Conservation (phyloP, 2,329 filamentous ascomycete genomes). For the Curvularia lunata region DNA sequence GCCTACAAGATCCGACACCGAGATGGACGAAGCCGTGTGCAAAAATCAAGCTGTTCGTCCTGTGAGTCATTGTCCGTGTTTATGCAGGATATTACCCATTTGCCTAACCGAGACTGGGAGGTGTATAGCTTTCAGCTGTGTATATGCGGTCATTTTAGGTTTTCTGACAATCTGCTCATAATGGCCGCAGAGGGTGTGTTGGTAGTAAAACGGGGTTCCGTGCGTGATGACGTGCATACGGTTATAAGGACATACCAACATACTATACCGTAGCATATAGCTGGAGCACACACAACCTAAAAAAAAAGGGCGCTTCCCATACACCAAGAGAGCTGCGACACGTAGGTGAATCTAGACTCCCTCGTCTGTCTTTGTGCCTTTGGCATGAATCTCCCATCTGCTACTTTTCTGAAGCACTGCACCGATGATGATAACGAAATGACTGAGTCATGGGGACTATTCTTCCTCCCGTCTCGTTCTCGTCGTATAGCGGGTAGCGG, state of each 20-base stretch:
- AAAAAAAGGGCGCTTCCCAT: not conserved
- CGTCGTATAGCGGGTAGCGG: constrained; percentile 2
- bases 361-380: no score
- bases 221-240: not conserved
- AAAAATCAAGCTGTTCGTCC: not conserved
- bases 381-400: no score
- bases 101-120: not conserved
- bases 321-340: no score
- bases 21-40: not conserved
- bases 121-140: not conserved
- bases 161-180: not conserved
- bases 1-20: not conserved
- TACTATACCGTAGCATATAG: not conserved
- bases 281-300: no score
- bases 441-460: not conserved
- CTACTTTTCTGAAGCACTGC: no score
- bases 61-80: not conserved
- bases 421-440: no score
- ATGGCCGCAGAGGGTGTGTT: not conserved
- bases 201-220: not conserved
- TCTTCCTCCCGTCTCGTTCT: constrained; percentile 2
- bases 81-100: not conserved
- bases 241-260: not conserved
- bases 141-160: not conserved
- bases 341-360: no score